Evolutionary conservation across 1,139 yeast species (phyloP), one percentile per base, ranked within the genome.

Genomic region (Geotrichum fermentans): DNA sequence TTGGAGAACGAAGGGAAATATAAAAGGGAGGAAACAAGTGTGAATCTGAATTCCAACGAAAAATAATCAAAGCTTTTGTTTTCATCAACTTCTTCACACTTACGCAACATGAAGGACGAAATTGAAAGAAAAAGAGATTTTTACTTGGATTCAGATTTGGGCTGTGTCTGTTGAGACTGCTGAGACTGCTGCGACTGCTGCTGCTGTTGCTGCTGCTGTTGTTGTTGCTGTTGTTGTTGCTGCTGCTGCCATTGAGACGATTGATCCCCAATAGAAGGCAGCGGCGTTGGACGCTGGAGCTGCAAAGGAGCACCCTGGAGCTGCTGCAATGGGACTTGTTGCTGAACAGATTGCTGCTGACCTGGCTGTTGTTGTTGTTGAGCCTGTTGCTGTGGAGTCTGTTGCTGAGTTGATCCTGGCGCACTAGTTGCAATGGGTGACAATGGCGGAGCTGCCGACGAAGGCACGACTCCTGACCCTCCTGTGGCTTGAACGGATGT

Each of bases 251-350:
- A 21, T 13, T 20, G 8, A n/a, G 10, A n/a, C n/a, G n/a, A 30
- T 37, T 37, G 40, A n/a, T 37, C 40, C n/a, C 17, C 29, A 10
- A 37, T 20, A 2, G 40, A 28, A 20, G 40, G 40, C 29, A 37
- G 30, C 28, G 18, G 29, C 8, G 40, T 37, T 5, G 21, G 30
- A 14, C 22, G 40, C 33, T 28, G 40, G 40, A 20, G 50, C n/a
- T n/a, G n/a, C n/a, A n/a, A n/a, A 29, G 22, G 44, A 28, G 36
- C 36, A 30, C 35, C 38, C 34, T 26, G 45, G 17, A 29, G 52
- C 34, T 29, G 50, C 45, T n/a, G 44, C 39, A 38, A 55, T 24
- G 34, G 38, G 38, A 18, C 40, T 35, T 35, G 55, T 49, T 44
- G 44, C 52, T 49, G 14, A 28, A 28, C 32, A 2, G 32, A 3